Conservation (phyloP, 2,329 filamentous ascomycete species). For the Gaeumannomyces tritici region DNA sequence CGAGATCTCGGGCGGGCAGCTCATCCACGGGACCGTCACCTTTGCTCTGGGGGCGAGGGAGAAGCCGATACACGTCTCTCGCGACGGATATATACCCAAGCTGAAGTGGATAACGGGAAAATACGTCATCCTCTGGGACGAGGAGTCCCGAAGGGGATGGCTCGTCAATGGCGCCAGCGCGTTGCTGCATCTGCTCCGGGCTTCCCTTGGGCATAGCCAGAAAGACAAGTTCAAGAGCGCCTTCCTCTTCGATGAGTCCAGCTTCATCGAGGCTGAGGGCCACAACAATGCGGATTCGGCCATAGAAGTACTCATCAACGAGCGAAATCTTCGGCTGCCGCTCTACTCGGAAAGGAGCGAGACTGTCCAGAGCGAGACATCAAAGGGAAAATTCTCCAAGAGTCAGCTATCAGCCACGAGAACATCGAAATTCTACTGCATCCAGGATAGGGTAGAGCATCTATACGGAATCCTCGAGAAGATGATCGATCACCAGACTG, state of each 20-base stretch:
- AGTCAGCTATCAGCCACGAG: not conserved
- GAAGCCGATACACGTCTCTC: not conserved
- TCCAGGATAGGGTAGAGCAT: constrained; percentile 11
- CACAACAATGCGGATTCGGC: not conserved
- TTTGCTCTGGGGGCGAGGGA: not conserved
- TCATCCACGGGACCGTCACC: not conserved
- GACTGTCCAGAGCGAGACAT: not conserved
- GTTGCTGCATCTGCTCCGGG: constrained; percentile 13
- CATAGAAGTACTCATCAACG: not conserved
- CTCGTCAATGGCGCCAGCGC: constrained; percentile 18
- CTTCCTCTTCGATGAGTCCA: not conserved
- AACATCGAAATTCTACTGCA: not conserved
- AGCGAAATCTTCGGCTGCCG: not conserved
- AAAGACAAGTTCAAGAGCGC: not conserved
- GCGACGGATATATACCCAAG: constrained; percentile 5
- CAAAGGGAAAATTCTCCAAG: not conserved
- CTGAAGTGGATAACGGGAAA: constrained; percentile 11
- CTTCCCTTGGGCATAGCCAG: constrained; percentile 8
- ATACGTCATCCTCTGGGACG: constrained; percentile 16
- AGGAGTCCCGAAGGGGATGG: constrained; percentile 18
- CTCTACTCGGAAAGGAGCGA: not conserved
- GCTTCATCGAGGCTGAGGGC: not conserved
- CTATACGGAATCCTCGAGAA: constrained; percentile 14
- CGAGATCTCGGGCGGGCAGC: not conserved
- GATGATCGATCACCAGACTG: constrained; percentile 14